A percentile compares a stretch with the other conserved stretches of the same genome.
Conservation (phyloP, 495 filamentous ascomycete genomes). For the Aspergillus hancockii region DNA sequence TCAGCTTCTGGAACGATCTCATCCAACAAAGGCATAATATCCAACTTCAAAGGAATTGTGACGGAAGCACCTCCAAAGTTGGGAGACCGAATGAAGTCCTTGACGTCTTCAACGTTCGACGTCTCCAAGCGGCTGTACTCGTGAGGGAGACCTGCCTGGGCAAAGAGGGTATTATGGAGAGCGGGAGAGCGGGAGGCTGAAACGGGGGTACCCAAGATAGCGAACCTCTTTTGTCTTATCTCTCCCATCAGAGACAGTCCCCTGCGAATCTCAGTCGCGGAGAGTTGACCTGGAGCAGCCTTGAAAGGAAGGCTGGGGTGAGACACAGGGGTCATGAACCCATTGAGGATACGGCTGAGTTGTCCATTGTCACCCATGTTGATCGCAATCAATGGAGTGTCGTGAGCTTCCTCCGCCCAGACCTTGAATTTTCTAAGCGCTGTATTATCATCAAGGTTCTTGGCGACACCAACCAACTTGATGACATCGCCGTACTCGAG, state of each 20-base stretch:
- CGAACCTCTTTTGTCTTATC: slow-evolving; percentile 75
- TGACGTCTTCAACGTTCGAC: slow-evolving; percentile 61
- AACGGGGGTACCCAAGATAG: slow-evolving; percentile 85
- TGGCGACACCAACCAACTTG: slow-evolving; percentile 89
- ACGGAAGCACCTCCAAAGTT: slow-evolving; percentile 92
- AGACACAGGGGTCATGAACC: slow-evolving; percentile 93
- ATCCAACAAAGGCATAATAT: slow-evolving; percentile 81
- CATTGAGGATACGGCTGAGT: slow-evolving; percentile 84
- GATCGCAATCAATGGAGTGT: slow-evolving; percentile 84
- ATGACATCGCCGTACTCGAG: slow-evolving; percentile 86
- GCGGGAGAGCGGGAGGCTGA: slow-evolving; percentile 77
- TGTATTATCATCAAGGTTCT: slow-evolving; percentile 79
- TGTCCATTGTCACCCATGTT: slow-evolving; percentile 93
- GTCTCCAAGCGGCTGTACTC: slow-evolving; percentile 82
- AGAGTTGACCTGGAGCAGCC: slow-evolving; percentile 93
- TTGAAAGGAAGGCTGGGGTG: slow-evolving; percentile 88
- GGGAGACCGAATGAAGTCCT: slow-evolving; percentile 64
- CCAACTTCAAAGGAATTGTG: slow-evolving; percentile 92
- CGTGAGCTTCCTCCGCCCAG: slow-evolving; percentile 68
- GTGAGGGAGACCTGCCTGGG: slow-evolving; percentile 80
- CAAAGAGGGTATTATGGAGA: slow-evolving; percentile 86
- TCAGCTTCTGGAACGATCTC: slow-evolving; percentile 74
- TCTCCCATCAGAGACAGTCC: slow-evolving; percentile 78
- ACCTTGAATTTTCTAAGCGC: slow-evolving; percentile 79
- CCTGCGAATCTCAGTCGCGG: slow-evolving; percentile 81